Conservation (phyloP, 352 stramenopile genomes). For the Globisporangium iwayamae region DNA sequence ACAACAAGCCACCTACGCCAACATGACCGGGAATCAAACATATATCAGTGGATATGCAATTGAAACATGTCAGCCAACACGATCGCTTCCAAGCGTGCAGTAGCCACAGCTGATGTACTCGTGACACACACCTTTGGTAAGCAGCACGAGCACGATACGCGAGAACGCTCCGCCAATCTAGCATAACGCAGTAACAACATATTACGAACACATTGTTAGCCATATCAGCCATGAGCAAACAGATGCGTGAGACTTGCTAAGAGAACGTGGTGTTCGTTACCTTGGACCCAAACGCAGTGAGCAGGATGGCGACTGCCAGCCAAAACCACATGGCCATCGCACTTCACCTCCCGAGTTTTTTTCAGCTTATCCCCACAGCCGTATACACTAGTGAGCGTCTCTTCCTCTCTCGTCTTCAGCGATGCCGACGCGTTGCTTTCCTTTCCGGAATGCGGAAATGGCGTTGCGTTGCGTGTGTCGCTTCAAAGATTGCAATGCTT, state of each 20-base stretch:
- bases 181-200: not conserved
- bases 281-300: constrained; percentile 13
- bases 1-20: constrained; percentile 37
- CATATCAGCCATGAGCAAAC: too few relatives aligned
- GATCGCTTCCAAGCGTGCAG: constrained; percentile 15
- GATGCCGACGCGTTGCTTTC: not conserved
- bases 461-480: constrained; percentile 1
- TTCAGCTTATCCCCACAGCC: not conserved
- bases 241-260: not conserved
- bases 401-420: not conserved
- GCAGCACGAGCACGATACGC: constrained; percentile 2
- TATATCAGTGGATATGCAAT: not conserved
- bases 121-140: constrained; percentile 10
- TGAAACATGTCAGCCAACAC: not conserved
- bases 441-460: not conserved
- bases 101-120: not conserved
- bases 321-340: not conserved
- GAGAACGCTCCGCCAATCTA: constrained; percentile 11
- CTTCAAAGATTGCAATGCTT: constrained; percentile 14
- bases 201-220: not conserved
- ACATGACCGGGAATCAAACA: not conserved
- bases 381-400: not conserved
- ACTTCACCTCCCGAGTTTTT: not conserved
- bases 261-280: not conserved
- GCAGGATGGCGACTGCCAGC: constrained; percentile 1